Evolutionary conservation across 2,329 filamentous ascomycete genomes (phyloP), one percentile per base, ranked within the genome.

Genomic region (Colletotrichum australisinense): DNA sequence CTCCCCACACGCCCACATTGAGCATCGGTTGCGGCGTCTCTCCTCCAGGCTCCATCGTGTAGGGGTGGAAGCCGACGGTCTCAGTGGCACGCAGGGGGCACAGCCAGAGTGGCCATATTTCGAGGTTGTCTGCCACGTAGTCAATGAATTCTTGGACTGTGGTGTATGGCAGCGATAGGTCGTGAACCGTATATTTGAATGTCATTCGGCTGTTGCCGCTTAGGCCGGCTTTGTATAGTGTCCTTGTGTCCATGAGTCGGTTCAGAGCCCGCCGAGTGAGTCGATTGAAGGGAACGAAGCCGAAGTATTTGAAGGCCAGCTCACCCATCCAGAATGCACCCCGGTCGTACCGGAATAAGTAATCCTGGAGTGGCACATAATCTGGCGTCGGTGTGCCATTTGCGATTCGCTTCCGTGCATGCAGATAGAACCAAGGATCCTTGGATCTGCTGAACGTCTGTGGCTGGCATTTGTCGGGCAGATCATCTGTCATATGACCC

Each of bases 371-470:
- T 0, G 91, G 91, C 1, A 93, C 86, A 69, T 88, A 88, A 71
- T 93, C 89, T 6, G 85, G 80, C 2, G 81, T 80, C 19, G 81
- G 75, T 6, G 75, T 67, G 5, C 77, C 73, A 1, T 76, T 80
- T 76, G 58, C 16, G 38, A 72, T 68, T 8, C 69, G 69, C 22
- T 75, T 66, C 6, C 64, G 65, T 1, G 89, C 92, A 75, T 93
- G 92, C 3, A 94, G 83, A 73, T 94, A 95, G 78, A 94, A 94
- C 93, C 93, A 95, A 0, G 91, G 90, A 75, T 95, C 93, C 4
- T 80, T 80, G 0, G 88, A 83, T 12, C 88, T 84, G n/a, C 87
- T 88, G 80, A 94, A 93, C 0, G 79, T 84, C 28, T 81, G 82
- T 1, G 83, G 76, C 57, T 78, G 79, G 3, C 75, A 72, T 1